A percentile compares a stretch with the other conserved stretches of the same genome.
phyloP scores from a whole-genome alignment of 768 basidiomycete species.

The Saitozyma sp. region DNA sequence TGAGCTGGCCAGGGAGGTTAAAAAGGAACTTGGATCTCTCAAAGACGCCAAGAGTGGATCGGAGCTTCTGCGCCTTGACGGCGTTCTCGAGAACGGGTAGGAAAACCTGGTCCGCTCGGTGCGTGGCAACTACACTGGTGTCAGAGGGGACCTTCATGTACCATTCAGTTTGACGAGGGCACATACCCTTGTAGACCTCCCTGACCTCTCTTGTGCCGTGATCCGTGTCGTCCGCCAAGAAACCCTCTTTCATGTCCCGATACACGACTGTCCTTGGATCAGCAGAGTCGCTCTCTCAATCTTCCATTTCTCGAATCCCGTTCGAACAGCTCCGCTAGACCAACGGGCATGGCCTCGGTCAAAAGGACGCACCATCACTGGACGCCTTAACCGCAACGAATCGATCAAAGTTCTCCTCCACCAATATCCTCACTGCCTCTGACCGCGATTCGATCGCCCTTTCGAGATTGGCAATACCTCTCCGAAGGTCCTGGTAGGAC shows the following conservation, averaged over 20 bases:
- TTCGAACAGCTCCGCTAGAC: no score
- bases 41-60: conserved; percentile 89
- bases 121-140: conserved; percentile 69
- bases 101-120: conserved; percentile 93
- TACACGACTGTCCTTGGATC: conserved; percentile 79
- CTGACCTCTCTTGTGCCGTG: conserved; percentile 78
- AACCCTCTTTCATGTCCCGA: conserved; percentile 87
- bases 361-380: no score
- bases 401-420: conserved; percentile 96
- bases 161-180: not conserved
- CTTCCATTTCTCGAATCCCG: no score
- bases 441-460: conserved; percentile 84
- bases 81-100: conserved; percentile 94
- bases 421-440: conserved; percentile 88
- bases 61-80: conserved; percentile 86
- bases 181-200: conserved; percentile 79
- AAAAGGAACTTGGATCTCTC: conserved; percentile 98
- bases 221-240: conserved; percentile 72
- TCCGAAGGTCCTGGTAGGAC: conserved; percentile 83
- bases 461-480: conserved; percentile 72
- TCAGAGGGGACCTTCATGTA: conserved; percentile 1
- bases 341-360: no score
- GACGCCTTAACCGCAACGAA: conserved; percentile 97
- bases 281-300: no score
- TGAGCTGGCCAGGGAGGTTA: conserved; percentile 87